These are phyloP conservation scores for Phytophthora sp. DNA, from an alignment of 352 stramenopile genomes.

Conservation along the genomic window DNA sequence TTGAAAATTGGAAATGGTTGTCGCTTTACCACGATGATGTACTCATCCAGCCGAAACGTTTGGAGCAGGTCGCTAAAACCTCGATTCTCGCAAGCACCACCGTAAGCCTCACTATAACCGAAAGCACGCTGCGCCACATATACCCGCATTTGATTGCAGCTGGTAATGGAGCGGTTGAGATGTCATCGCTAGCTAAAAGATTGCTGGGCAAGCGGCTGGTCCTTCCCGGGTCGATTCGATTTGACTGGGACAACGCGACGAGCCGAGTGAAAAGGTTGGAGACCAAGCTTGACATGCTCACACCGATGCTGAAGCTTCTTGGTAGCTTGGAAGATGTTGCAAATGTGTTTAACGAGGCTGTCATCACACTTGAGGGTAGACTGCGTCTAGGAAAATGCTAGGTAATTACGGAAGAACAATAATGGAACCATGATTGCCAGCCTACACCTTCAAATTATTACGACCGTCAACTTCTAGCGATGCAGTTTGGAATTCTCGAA, in stretches of 20 bases:
- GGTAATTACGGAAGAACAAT: no score
- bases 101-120: constrained; percentile 5
- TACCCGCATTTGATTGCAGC: constrained; percentile 1
- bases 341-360: constrained; percentile 1
- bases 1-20: constrained; percentile 14
- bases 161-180: background rate
- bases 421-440: no score
- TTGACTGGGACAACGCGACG: constrained; percentile 5
- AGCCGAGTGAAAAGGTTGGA: constrained; percentile 6
- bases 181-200: background rate
- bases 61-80: background rate
- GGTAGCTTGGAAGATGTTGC: constrained; percentile 13
- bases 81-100: background rate
- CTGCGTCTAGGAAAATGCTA: background rate
- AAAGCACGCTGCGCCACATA: constrained; percentile 11
- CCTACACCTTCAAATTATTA: no score
- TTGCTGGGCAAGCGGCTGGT: constrained; percentile 8
- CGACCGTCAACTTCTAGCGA: no score
- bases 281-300: constrained; percentile 10
- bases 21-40: constrained; percentile 10
- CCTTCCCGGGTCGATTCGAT: constrained; percentile 1
- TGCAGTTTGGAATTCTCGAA: no score
- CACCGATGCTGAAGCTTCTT: constrained; percentile 5
- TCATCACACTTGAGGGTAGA: constrained; percentile 6
- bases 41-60: background rate